Evolutionary conservation across 805 yeast genomes (phyloP).

Genomic region (Sugiyamaella boreocaroliniensis): DNA sequence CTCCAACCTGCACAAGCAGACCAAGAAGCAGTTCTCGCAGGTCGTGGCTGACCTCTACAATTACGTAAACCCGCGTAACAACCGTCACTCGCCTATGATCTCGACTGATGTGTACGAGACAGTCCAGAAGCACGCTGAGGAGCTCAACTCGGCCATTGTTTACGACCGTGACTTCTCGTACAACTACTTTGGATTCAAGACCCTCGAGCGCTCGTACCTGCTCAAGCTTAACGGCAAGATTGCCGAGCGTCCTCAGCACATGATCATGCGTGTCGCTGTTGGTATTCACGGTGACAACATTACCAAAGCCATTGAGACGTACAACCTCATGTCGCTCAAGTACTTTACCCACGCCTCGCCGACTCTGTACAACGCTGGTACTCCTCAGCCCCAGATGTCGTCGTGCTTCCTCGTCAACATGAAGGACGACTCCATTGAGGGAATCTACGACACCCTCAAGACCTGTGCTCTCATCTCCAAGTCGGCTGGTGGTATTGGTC

Average conservation of each 20-base stretch:
- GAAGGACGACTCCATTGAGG: conserved; percentile 93
- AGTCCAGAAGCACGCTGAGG: conserved; percentile 57
- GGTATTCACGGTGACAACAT: conserved; percentile 78
- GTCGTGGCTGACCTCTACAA: conserved; percentile 66
- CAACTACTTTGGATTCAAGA: conserved; percentile 84
- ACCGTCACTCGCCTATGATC: conserved; percentile 60
- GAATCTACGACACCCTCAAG: conserved; percentile 84
- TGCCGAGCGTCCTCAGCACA: conserved; percentile 89
- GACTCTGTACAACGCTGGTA: conserved; percentile 89
- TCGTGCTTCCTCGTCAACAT: conserved; percentile 88
- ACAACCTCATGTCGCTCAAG: conserved; percentile 77
- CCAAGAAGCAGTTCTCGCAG: conserved; percentile 76
- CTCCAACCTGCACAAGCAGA: conserved; percentile 89
- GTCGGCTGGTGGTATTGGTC: conserved; percentile 93
- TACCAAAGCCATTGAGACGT: conserved; percentile 67
- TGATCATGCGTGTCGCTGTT: conserved; percentile 84
- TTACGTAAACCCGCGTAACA: conserved; percentile 77
- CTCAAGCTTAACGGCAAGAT: conserved; percentile 55
- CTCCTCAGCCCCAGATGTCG: conserved; percentile 76
- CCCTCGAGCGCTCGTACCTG: conserved; percentile 83
- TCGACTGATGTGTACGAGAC: conserved; percentile 57
- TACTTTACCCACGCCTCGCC: conserved; percentile 95
- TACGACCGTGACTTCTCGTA: conserved; percentile 71
- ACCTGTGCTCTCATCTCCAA: conserved; percentile 86
- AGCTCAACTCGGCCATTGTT: conserved; percentile 65